These are phyloP conservation scores for Homolaphlyctis polyrhiza DNA, from an alignment of 371 early-diverging fungal species.

Conservation along the genomic window DNA sequence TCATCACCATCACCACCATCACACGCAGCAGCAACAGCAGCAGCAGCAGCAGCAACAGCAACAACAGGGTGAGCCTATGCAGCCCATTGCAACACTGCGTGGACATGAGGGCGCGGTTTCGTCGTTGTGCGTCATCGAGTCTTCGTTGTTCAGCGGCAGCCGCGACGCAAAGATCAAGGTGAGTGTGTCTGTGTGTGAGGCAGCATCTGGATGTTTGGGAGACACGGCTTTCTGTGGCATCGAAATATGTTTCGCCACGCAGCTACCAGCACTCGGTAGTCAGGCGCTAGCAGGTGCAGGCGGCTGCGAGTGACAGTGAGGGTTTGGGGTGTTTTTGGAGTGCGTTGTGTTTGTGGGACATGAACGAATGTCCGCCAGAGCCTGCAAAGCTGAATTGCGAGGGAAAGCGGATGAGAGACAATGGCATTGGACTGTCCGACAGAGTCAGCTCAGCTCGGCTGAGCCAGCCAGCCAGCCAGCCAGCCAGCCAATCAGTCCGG, in stretches of 20 bases:
- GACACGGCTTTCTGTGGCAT: background rate
- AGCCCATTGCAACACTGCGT: background rate
- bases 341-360: background rate
- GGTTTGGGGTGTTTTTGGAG: background rate
- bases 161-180: conserved; percentile 22
- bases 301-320: background rate
- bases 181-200: background rate
- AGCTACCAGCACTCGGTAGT: no score
- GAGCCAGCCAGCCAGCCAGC: no score
- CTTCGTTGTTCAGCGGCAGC: conserved; percentile 15
- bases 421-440: no score
- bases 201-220: background rate
- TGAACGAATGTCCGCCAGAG: background rate
- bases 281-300: no score
- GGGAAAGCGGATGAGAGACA: no score
- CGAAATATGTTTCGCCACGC: background rate
- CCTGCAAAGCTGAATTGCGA: no score
- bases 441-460: no score
- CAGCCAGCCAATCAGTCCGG: background rate
- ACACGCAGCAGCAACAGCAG: no score
- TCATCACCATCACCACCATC: no score
- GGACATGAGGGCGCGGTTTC: conserved; percentile 17
- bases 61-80: no score
- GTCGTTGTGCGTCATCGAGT: conserved; percentile 10
- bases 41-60: no score